Percentiles rank a stretch among this genome's conserved stretches.
Conservation (phyloP, 768 basidiomycete genomes). For the Mycena kentingensis region DNA sequence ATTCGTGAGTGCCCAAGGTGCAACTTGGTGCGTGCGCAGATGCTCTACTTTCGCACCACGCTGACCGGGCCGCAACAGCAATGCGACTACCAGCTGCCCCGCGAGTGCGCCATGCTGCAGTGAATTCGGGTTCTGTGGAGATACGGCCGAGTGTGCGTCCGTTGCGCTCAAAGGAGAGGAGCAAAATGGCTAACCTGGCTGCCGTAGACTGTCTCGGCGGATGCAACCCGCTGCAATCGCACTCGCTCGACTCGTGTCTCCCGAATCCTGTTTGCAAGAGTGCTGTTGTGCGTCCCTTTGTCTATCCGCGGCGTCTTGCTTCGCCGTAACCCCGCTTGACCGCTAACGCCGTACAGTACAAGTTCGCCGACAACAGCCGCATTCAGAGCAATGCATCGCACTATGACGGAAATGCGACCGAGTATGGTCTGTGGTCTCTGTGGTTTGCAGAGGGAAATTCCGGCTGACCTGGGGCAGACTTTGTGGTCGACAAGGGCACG, state of each 20-base stretch:
- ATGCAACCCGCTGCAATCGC: slow-evolving; percentile 78
- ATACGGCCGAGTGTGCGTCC: slow-evolving; percentile 33
- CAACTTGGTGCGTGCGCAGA: slow-evolving; percentile 17
- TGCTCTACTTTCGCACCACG: too few species aligned
- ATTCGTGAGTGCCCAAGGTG: slow-evolving; percentile 19
- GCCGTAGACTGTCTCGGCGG: slow-evolving; percentile 79
- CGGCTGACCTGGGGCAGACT: slow-evolving; percentile 46
- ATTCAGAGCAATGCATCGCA: slow-evolving; percentile 65
- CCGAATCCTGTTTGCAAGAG: slow-evolving; percentile 74
- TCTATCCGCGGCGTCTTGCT: neutral
- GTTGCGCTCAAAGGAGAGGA: neutral
- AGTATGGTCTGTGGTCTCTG: slow-evolving; percentile 50
- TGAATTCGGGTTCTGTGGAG: slow-evolving; percentile 59
- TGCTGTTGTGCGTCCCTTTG: slow-evolving; percentile 46
- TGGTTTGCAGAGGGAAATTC: neutral
- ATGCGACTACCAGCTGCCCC: slow-evolving; percentile 46
- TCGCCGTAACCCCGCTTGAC: slow-evolving; percentile 2
- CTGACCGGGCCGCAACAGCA: slow-evolving; percentile 42
- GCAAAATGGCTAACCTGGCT: slow-evolving; percentile 2
- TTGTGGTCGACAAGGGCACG: slow-evolving; percentile 68
- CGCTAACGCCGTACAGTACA: slow-evolving; percentile 43
- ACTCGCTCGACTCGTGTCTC: slow-evolving; percentile 62
- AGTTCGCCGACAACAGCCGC: slow-evolving; percentile 65
- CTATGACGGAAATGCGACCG: slow-evolving; percentile 74
- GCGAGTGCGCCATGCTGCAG: slow-evolving; percentile 53